Evolutionary conservation across 495 filamentous ascomycete species (phyloP).

Genomic region (Chaetomium fimeti): DNA sequence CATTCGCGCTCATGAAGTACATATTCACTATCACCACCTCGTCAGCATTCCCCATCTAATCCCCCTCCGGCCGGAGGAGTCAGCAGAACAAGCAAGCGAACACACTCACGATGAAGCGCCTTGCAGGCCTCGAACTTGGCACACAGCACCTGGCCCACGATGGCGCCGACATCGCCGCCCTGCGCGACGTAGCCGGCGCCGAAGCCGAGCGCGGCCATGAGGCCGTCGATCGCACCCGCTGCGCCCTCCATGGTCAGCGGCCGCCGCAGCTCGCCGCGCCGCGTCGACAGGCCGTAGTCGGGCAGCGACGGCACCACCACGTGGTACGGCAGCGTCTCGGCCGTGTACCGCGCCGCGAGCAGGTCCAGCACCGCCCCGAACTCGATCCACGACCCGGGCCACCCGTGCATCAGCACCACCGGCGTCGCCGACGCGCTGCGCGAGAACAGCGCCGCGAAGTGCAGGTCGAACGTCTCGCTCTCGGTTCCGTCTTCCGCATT

Average conservation of each 20-base stretch:
- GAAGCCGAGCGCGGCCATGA: not conserved
- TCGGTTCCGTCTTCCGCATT: not conserved
- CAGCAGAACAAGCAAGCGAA: not conserved
- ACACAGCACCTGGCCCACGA: slow-evolving; percentile 47
- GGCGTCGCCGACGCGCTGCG: slow-evolving; percentile 56
- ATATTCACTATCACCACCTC: slow-evolving; percentile 31
- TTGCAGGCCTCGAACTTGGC: slow-evolving; percentile 39
- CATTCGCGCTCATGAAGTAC: slow-evolving; percentile 24
- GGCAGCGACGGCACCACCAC: slow-evolving; percentile 65
- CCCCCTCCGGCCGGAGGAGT: too few species aligned
- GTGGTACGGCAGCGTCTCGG: slow-evolving; percentile 60
- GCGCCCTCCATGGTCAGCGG: slow-evolving; percentile 45
- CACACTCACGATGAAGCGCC: slow-evolving; percentile 41
- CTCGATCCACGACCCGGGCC: slow-evolving; percentile 55
- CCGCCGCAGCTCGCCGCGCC: slow-evolving; percentile 46
- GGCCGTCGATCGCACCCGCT: not conserved
- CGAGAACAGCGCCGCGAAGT: not conserved
- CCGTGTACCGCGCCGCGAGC: slow-evolving; percentile 52
- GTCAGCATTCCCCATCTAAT: slow-evolving; percentile 7
- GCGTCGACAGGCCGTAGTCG: slow-evolving; percentile 60
- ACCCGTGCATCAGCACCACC: slow-evolving; percentile 51
- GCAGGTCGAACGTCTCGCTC: not conserved
- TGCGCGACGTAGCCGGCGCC: slow-evolving; percentile 25
- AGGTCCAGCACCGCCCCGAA: slow-evolving; percentile 47
- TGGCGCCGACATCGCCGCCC: slow-evolving; percentile 65